These are phyloP conservation scores for Populus alba DNA, from an alignment of 345 rosid genomes.

Conservation along the genomic window DNA sequence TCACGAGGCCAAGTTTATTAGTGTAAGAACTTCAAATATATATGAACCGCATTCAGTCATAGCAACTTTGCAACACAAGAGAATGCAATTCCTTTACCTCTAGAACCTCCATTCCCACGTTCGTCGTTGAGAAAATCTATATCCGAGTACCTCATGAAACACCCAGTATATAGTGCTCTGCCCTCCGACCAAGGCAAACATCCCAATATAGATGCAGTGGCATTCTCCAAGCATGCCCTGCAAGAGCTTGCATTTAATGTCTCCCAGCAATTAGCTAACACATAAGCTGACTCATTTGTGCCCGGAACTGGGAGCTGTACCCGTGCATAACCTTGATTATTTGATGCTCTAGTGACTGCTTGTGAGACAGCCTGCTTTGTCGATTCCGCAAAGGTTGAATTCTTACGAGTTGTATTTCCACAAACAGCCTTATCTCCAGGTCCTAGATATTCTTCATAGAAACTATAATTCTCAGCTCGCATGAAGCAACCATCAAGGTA, in stretches of 20 bases:
- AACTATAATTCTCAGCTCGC: constrained; percentile 85
- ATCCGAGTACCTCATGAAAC: constrained; percentile 85
- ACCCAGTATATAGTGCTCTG: constrained; percentile 77
- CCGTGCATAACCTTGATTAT: constrained; percentile 49
- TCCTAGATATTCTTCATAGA: constrained; percentile 62
- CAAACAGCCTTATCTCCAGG: constrained; percentile 56
- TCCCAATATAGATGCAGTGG: constrained; percentile 49
- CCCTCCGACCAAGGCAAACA: constrained; percentile 93
- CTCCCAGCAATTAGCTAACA: constrained; percentile 82
- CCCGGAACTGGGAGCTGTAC: constrained; percentile 33
- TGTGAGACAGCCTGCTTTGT: constrained; percentile 46
- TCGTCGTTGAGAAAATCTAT: constrained; percentile 62
- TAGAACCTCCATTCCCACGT: constrained; percentile 45
- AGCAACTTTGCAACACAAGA: neutral
- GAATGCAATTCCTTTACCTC: constrained; percentile 41
- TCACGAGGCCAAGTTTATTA: constrained; percentile 1
- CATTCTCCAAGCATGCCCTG: constrained; percentile 62
- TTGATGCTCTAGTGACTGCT: constrained; percentile 46
- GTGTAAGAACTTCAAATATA: neutral
- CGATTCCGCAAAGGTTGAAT: constrained; percentile 36
- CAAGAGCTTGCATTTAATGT: constrained; percentile 60
- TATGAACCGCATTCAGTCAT: neutral
- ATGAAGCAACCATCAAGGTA: constrained; percentile 94
- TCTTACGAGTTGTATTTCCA: constrained; percentile 53
- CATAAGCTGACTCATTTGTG: constrained; percentile 53